Percentiles rank a stretch among this genome's conserved stretches.
These are phyloP conservation scores for Alectoria sarmentosa DNA, from an alignment of 495 filamentous ascomycete genomes.

Conservation along the genomic window DNA sequence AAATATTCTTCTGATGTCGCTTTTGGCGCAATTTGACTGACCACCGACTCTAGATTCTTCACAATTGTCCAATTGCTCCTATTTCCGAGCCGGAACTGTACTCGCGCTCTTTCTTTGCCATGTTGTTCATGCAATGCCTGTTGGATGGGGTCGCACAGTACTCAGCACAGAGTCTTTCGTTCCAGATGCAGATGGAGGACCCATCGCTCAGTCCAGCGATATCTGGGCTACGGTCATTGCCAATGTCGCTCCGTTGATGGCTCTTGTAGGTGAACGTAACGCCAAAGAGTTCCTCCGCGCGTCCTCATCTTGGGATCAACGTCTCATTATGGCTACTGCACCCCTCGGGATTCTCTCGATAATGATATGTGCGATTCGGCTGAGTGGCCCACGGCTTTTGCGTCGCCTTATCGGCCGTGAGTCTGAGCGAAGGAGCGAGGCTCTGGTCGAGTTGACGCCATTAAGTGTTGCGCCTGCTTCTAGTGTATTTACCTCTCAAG, in stretches of 20 bases:
- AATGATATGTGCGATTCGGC: background rate
- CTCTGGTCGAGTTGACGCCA: constrained; percentile 8
- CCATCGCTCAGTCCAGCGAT: background rate
- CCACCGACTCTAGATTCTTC: too few species aligned
- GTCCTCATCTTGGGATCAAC: constrained; percentile 5
- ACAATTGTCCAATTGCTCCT: too few species aligned
- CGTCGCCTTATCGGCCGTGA: constrained; percentile 6
- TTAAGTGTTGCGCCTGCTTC: background rate
- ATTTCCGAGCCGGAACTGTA: too few species aligned
- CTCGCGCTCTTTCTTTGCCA: too few species aligned
- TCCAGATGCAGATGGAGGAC: background rate
- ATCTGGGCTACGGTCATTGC: background rate
- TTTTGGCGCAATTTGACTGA: too few species aligned
- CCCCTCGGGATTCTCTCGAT: constrained; percentile 8
- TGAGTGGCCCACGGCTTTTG: background rate
- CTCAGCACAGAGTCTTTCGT: too few species aligned
- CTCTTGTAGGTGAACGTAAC: constrained; percentile 7
- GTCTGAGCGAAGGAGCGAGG: background rate
- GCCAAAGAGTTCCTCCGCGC: constrained; percentile 9
- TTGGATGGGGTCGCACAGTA: too few species aligned
- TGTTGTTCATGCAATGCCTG: too few species aligned
- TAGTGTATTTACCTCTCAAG: background rate
- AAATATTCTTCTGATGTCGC: too few species aligned
- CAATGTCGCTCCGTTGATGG: constrained; percentile 3
- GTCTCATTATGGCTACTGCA: constrained; percentile 1